Base-by-base conservation (phyloP, 257 asterid genomes). In the Fraxinus cuspidata region DNA sequence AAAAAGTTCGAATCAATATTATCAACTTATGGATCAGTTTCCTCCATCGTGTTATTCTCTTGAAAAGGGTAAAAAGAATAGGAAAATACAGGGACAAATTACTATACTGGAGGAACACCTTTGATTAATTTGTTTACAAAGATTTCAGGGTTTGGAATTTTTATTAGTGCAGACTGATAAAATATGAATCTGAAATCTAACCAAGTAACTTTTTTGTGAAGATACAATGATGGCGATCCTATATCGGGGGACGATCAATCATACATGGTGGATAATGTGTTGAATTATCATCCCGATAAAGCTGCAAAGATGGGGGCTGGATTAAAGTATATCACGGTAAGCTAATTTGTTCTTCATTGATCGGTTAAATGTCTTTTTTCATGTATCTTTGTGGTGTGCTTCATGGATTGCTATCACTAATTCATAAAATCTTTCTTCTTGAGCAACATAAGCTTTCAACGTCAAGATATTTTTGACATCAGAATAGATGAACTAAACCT, bases 181-280 rank as follows among this genome's bases (percentile, higher is more conserved):
- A 44, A 40, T 37, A 13, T 67, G 68, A 21, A 71, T 40, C 15
- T 34, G 34, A 1, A 47, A n/a, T 49, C 34, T 76, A 76, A 78
- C 71, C 16, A 47, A 23, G 79, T 71, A 71, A 42, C 60, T 51
- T 81, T 75, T 64, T 10, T 75, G 70, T 81, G 86, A 76, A 94
- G 99, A 92, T 88, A 87, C 90, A 93, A 83, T 72, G 97, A 93
- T 76, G 98, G 96, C 27, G 97, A 93, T 82, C 96, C 93, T 65
- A 73, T 95, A 77, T 80, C 96, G 15, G 83, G 87, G 27, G 97
- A 93, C 31, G 99, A 95, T 85, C 98, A 95, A 86, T 86, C 87
- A 28, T 95, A 82, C 83, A 81, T 95, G 2, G 71, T 88, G 7
- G 96, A 93, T 15, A 84, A 92, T 40, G 98, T 95, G 44, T 84